Percentiles rank a stretch among this genome's conserved stretches.
Evolutionary conservation across 2,329 filamentous ascomycete genomes (phyloP).

Genomic region (Plectosphaerella plurivora): DNA sequence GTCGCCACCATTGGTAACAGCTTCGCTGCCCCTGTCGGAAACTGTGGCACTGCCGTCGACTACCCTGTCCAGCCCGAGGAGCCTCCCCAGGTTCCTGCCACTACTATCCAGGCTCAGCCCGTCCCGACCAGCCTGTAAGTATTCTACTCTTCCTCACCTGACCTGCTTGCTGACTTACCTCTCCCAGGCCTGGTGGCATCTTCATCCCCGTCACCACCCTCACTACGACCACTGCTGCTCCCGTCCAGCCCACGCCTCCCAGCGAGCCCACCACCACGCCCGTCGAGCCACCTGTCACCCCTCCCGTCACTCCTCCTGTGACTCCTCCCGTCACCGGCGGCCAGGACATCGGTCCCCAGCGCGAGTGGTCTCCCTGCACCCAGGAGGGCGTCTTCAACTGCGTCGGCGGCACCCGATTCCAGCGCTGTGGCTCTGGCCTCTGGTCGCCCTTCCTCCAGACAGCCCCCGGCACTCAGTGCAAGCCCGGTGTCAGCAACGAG

Average conservation of each 20-base stretch:
- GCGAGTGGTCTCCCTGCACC: constrained; percentile 39
- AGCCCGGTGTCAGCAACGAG: constrained; percentile 13
- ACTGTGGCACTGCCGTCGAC: background rate
- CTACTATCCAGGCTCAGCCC: background rate
- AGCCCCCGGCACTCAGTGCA: constrained; percentile 50
- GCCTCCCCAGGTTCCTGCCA: background rate
- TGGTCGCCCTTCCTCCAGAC: constrained; percentile 47
- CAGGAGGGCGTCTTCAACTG: constrained; percentile 57
- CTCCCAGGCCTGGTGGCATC: constrained; percentile 35
- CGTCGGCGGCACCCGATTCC: constrained; percentile 49
- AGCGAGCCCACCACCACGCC: constrained; percentile 1
- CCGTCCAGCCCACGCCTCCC: background rate
- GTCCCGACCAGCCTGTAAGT: background rate
- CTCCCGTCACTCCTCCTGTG: constrained; percentile 4
- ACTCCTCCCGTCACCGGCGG: constrained; percentile 10
- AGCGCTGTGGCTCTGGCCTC: constrained; percentile 55
- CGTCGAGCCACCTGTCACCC: no score
- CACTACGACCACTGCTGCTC: constrained; percentile 15
- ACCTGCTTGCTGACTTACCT: constrained; percentile 11
- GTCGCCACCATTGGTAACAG: constrained; percentile 30
- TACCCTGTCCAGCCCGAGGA: background rate
- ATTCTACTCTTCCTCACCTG: background rate
- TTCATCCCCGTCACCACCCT: constrained; percentile 29
- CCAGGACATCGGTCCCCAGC: constrained; percentile 21
- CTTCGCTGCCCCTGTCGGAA: constrained; percentile 19